Evolutionary conservation across 2,329 filamentous ascomycete genomes (phyloP).

Genomic region (Diaporthe vexans): DNA sequence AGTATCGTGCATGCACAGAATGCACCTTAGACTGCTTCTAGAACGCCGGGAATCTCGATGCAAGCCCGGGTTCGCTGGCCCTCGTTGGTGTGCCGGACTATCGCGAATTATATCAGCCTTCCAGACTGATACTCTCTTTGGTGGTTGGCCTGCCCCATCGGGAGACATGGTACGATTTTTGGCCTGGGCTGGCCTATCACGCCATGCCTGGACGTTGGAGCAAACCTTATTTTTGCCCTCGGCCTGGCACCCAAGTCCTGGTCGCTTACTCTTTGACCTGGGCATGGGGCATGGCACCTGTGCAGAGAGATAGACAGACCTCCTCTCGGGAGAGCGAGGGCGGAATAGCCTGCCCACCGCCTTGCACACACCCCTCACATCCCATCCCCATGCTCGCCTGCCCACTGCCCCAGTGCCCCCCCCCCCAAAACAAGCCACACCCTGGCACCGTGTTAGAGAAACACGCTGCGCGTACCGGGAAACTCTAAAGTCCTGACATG

Average conservation of each 20-base stretch:
- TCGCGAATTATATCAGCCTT: constrained; percentile 23
- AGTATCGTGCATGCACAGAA: constrained; percentile 24
- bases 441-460: constrained; percentile 10
- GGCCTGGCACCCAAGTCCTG: constrained; percentile 12
- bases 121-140: constrained; percentile 17
- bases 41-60: constrained; percentile 18
- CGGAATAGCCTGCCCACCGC: not conserved
- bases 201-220: not conserved
- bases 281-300: not conserved
- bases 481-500: constrained; percentile 24
- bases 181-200: constrained; percentile 19
- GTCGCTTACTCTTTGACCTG: not conserved
- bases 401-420: no score
- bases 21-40: constrained; percentile 8
- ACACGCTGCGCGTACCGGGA: constrained; percentile 17
- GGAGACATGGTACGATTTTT: constrained; percentile 30
- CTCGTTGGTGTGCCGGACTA: not conserved
- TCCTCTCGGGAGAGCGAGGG: no score
- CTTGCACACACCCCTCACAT: no score
- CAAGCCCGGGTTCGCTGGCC: not conserved
- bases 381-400: no score
- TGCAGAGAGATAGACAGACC: no score
- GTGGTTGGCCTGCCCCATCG: constrained; percentile 20
- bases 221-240: constrained; percentile 25
- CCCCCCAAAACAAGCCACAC: not conserved